Evolutionary conservation across 805 yeast genomes (phyloP).

Genomic region (Dipodascopsis tothii): DNA sequence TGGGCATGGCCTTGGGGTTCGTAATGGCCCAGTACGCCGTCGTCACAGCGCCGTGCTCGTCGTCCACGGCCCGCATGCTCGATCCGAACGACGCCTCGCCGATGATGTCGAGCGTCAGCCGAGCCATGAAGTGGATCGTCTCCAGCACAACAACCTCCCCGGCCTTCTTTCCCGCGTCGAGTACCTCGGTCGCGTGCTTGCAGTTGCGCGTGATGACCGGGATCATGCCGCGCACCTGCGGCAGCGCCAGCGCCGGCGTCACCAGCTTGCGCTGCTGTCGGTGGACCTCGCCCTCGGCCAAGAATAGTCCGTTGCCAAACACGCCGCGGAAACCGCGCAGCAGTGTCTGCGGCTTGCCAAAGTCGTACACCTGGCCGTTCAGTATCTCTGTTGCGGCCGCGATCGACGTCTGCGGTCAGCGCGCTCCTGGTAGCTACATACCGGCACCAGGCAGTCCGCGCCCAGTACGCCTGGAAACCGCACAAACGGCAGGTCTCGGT

Average conservation of each 20-base stretch:
- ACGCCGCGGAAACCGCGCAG: constrained; percentile 4
- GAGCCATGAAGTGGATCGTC: constrained; percentile 3
- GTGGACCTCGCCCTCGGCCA: constrained; percentile 17
- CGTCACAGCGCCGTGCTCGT: constrained; percentile 8
- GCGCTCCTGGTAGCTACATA: no score
- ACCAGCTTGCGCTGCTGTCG: constrained; percentile 8
- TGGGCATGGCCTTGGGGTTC: neutral
- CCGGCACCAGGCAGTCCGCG: no score
- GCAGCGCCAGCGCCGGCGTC: constrained; percentile 12
- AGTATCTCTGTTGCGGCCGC: no score
- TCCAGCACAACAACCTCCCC: constrained; percentile 4
- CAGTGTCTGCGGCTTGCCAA: constrained; percentile 7
- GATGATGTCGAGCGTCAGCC: constrained; percentile 16
- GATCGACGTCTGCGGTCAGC: no score
- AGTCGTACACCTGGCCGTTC: constrained; percentile 6
- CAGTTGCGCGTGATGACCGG: neutral
- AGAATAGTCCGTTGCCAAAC: constrained; percentile 15
- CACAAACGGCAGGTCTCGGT: no score
- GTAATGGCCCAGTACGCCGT: constrained; percentile 6
- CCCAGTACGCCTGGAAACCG: no score
- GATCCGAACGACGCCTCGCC: constrained; percentile 13
- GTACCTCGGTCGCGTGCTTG: neutral
- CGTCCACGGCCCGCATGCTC: constrained; percentile 10
- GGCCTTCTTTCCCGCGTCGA: constrained; percentile 3
- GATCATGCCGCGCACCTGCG: constrained; percentile 11